Evolutionary conservation across 768 basidiomycete genomes (phyloP), one percentile per base, ranked within the genome.

Genomic region (Hirschioporus abietinus): DNA sequence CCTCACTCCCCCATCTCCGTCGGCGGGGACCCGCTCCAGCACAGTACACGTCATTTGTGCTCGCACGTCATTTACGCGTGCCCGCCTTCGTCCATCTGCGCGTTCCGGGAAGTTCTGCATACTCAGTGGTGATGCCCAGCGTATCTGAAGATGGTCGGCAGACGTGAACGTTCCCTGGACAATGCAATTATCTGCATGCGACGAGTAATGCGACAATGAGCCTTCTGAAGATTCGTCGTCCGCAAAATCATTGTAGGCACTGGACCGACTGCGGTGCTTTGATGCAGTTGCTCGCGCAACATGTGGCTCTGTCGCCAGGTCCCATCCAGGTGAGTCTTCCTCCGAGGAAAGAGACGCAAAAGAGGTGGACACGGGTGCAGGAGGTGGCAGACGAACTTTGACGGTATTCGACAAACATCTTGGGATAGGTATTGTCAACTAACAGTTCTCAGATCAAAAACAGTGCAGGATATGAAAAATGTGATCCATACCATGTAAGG

Each of bases 141-240:
- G 83, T 58, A 93, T 77, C 27, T 90, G 87, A 63, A 93, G 81
- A 20, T 87, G 84, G 61, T 93, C 91, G 0, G 92, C 82, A 62
- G 88, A 90, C 0, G 88, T 90, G 71, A 93, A 93, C 0, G 89
- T 86, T 2, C 91, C 91, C 73, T 88, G 87, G n/a, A 92, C 82
- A 20, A 85, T 83, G 66, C 85, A 88, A 0, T 84, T 87, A 58
- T 89, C 87, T 52, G 42, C 42, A 5, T 52, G 42, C 42, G 42
- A 12, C 20, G 85, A 77, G 67, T 85, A 81, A 0, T 79, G 78
- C 1, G 84, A 83, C 8, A 80, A 36, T 75, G 80, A 88, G 0
- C 90, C 88, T 72, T 92, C 91, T 57, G 89, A 90, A 2, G 90
- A 89, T 72, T 93, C 91, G 70, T 92, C 92, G 69, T 93, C 91